Evolutionary conservation across 2,329 filamentous ascomycete genomes (phyloP), one percentile per base, ranked within the genome.

Genomic region (Fusarium irregulare): DNA sequence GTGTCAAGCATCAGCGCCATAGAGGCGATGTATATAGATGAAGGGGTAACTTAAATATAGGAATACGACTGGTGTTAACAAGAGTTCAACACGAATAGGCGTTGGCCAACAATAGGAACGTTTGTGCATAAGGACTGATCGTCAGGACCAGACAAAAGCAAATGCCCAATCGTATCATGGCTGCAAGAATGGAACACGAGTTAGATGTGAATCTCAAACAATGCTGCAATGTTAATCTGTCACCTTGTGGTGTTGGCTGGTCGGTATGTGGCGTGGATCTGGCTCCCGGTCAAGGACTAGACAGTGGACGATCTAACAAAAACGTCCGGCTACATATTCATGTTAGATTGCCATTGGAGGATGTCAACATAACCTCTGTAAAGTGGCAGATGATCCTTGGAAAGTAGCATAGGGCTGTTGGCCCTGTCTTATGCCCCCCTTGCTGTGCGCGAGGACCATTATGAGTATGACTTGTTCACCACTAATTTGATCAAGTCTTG

Each of bases 201-300:
- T 59, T 68, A 47, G 55, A 71, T 65, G 56, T 41, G 32, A 64
- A 73, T 54, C 41, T 63, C 46, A 65, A 55, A 62, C 49, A 66
- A 66, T 64, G 49, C 25, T 47, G 42, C 25, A 37, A 56, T 54
- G 56, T 45, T 56, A 47, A 53, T 23, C 20, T 42, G 23, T 49
- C 48, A 37, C 20, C 32, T 25, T 61, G 44, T 56, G 57, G 40
- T 56, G 66, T 69, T 71, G 60, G 60, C 42, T 64, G 56, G 45
- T 20, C 51, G 60, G 69, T 60, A 69, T 71, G 71, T 73, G 71
- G 73, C 72, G 61, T 71, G 66, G 56, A 66, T 75, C 66, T 75
- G 56, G 58, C 54, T 70, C 54, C 44, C 28, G 41, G 44, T 51
- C 51, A 28, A 68, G 63, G 54, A 49, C 58, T 27, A 50, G 46